Percentiles rank a stretch among this genome's conserved stretches.
Evolutionary conservation across 2,329 filamentous ascomycete genomes (phyloP).

Genomic region (Saccharata proteae): DNA sequence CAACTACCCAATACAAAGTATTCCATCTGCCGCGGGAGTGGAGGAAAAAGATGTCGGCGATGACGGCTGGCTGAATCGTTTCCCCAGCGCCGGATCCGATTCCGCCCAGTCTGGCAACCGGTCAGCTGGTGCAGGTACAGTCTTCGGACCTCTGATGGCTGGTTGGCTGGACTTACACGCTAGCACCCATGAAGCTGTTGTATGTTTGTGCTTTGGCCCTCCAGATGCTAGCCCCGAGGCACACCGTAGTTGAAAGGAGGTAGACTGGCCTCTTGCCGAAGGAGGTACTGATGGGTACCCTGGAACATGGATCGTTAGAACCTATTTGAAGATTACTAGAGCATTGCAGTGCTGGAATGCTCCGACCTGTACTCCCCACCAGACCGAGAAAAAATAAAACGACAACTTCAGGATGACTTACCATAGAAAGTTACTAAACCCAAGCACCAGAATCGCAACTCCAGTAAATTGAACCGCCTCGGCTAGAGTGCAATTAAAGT

Average conservation of each 20-base stretch:
- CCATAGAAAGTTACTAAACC: constrained; percentile 51
- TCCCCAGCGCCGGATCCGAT: constrained; percentile 51
- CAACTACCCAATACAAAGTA: constrained; percentile 48
- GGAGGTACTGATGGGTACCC: constrained; percentile 43
- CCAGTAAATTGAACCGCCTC: constrained; percentile 46
- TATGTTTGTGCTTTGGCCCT: constrained; percentile 47
- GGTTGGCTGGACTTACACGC: no score
- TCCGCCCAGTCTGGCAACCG: constrained; percentile 38
- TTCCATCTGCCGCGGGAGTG: constrained; percentile 53
- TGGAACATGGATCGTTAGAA: constrained; percentile 16
- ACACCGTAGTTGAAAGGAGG: constrained; percentile 41
- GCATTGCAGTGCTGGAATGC: not conserved
- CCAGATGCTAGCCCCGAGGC: constrained; percentile 44
- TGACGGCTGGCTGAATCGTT: constrained; percentile 49
- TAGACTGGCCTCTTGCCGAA: constrained; percentile 44
- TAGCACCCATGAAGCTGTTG: constrained; percentile 52
- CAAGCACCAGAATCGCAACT: constrained; percentile 43
- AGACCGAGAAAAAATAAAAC: not conserved
- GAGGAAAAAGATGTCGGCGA: constrained; percentile 53
- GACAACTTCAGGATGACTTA: constrained; percentile 20
- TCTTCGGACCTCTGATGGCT: constrained; percentile 3
- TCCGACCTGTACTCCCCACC: no score
- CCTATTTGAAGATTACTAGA: not conserved
- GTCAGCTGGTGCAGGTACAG: not conserved
- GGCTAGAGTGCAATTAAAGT: constrained; percentile 41